A percentile compares a stretch with the other conserved stretches of the same genome.
phyloP scores from a whole-genome alignment of 2,329 filamentous ascomycete genomes.

The Aspergillus texensis region DNA sequence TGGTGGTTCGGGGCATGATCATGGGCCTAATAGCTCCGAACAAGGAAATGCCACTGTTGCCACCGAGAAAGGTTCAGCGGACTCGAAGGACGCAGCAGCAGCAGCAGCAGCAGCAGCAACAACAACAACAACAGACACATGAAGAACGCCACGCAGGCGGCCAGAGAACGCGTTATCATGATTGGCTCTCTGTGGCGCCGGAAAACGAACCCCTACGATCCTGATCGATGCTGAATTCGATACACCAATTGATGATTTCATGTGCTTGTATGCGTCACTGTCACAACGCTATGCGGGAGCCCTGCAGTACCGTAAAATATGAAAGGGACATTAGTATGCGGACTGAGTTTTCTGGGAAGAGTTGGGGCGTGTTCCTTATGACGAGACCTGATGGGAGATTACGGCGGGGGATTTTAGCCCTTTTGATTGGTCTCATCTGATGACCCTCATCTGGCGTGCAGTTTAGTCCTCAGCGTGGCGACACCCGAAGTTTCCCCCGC shows the following conservation, averaged over 20 bases:
- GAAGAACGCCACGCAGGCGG: constrained; percentile 13
- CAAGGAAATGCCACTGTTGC: constrained; percentile 8
- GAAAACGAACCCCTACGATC: not conserved
- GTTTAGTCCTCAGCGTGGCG: constrained; percentile 11
- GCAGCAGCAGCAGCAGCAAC: not conserved
- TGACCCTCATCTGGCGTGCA: constrained; percentile 4
- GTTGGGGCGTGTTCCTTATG: constrained; percentile 7
- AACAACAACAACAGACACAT: constrained; percentile 12
- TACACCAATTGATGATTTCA: constrained; percentile 7
- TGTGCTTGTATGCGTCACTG: constrained; percentile 14
- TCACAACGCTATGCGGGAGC: constrained; percentile 13
- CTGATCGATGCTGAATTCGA: constrained; percentile 7
- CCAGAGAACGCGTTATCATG: not conserved
- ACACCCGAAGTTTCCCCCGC: constrained; percentile 3
- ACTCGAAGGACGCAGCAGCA: constrained; percentile 13
- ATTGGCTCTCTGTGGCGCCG: constrained; percentile 13
- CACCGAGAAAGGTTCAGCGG: constrained; percentile 13
- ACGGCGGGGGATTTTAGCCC: constrained; percentile 11
- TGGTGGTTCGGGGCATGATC: constrained; percentile 11
- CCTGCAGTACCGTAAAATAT: constrained; percentile 7
- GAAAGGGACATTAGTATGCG: not conserved
- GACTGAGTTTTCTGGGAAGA: not conserved
- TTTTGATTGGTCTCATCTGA: constrained; percentile 15
- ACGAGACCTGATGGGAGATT: constrained; percentile 15
- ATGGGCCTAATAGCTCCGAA: constrained; percentile 8